Percentiles rank a stretch among this genome's conserved stretches.
Conservation (phyloP, 176 grass and related monocot species). For the Avena eriantha region DNA sequence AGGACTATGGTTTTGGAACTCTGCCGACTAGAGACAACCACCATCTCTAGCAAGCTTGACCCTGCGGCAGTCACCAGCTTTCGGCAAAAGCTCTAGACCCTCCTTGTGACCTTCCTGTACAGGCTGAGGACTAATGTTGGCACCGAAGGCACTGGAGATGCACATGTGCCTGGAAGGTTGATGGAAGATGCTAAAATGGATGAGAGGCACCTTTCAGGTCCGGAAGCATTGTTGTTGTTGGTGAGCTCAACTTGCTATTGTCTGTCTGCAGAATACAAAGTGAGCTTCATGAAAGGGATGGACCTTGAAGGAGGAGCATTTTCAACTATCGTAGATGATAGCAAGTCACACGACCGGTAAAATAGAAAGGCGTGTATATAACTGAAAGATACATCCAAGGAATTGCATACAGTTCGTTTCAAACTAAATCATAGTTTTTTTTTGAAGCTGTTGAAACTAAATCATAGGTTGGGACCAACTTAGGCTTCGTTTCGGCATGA, state of each 20-base stretch:
- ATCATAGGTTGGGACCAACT: neutral
- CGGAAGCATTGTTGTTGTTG: neutral
- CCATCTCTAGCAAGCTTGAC: neutral
- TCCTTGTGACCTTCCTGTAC: too few relatives aligned
- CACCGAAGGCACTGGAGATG: neutral
- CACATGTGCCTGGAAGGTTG: neutral
- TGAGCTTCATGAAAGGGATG: neutral
- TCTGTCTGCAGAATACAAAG: neutral
- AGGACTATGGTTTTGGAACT: neutral
- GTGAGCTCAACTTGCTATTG: neutral
- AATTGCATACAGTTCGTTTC: neutral
- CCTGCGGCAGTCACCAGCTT: too few relatives aligned
- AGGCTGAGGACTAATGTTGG: neutral
- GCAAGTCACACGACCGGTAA: neutral
- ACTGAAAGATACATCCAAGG: neutral
- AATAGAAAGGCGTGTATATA: neutral
- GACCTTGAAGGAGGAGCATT: neutral
- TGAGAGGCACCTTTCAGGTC: neutral
- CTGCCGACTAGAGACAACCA: neutral
- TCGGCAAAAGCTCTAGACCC: too few relatives aligned
- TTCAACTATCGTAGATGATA: neutral
- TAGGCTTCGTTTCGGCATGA: neutral
- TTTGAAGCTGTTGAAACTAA: too few relatives aligned
- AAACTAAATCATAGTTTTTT: too few relatives aligned
- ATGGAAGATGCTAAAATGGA: neutral